Conservation (phyloP, 371 early-diverging fungal species). For the Mortierella sp. region DNA sequence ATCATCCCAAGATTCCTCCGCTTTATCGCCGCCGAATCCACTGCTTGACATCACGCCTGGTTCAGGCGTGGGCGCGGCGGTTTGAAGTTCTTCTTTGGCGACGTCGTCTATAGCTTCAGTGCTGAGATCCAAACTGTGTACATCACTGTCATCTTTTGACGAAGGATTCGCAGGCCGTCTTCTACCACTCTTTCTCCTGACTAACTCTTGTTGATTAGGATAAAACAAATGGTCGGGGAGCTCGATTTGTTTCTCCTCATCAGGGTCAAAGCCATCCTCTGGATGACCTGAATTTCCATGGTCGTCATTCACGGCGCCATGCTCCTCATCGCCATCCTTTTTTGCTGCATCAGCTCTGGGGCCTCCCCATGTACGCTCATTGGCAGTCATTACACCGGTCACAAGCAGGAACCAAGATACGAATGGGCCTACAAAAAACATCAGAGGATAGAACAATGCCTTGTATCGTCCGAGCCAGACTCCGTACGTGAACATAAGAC, state of each 20-base stretch:
- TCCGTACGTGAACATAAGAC: constrained; percentile 29
- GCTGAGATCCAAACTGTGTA: background rate
- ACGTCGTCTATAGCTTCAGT: no score
- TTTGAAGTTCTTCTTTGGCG: no score
- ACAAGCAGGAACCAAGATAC: constrained; percentile 33
- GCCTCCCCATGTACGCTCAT: constrained; percentile 48
- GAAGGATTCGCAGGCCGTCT: background rate
- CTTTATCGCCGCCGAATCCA: no score
- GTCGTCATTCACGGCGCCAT: background rate
- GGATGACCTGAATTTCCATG: background rate
- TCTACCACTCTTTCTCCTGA: background rate
- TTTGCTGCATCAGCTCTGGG: constrained; percentile 29
- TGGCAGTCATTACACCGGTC: constrained; percentile 38
- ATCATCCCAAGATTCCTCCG: no score
- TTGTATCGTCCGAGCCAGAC: constrained; percentile 30
- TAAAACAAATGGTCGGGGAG: constrained; percentile 28
- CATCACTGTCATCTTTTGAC: background rate
- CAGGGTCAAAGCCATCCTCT: background rate
- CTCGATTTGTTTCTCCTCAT: constrained; percentile 7
- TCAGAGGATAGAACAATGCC: constrained; percentile 30
- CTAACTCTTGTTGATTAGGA: constrained; percentile 7
- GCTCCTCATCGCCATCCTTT: constrained; percentile 3
- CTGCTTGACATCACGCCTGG: no score
- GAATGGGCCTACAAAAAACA: constrained; percentile 36
- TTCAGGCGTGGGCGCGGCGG: no score